These are phyloP conservation scores for Conringia planisiliqua DNA, from an alignment of 345 rosid species.

Conservation along the genomic window DNA sequence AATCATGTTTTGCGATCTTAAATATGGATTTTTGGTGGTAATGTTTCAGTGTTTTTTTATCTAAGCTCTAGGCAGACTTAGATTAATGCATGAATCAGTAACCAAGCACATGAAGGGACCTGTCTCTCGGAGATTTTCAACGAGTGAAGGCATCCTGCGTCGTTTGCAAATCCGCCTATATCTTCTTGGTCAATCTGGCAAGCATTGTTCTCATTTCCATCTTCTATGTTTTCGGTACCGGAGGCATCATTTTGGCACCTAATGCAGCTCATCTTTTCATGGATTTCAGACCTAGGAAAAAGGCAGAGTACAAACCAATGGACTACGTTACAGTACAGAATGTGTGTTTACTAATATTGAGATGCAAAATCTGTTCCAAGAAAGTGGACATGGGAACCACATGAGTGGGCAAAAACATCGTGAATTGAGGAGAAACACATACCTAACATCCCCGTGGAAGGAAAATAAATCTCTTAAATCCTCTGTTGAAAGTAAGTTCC, in stretches of 20 bases:
- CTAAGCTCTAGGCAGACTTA: background rate
- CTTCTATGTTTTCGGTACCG: conserved; percentile 28
- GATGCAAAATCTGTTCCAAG: background rate
- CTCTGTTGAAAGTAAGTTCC: conserved; percentile 76
- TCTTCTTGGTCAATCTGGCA: conserved; percentile 44
- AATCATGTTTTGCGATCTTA: background rate
- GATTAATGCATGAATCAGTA: conserved; percentile 11
- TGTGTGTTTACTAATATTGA: background rate
- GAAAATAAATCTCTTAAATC: conserved; percentile 87
- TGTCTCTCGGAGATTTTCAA: conserved; percentile 82
- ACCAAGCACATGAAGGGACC: conserved; percentile 39
- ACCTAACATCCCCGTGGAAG: conserved; percentile 73
- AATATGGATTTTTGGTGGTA: background rate
- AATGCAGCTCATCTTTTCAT: conserved; percentile 73
- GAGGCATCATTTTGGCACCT: conserved; percentile 51
- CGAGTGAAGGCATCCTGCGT: conserved; percentile 62
- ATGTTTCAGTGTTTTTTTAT: background rate
- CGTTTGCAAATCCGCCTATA: conserved; percentile 83
- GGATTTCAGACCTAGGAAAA: conserved; percentile 76
- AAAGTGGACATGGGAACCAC: background rate
- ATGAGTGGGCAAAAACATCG: background rate
- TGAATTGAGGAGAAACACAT: background rate
- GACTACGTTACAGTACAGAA: background rate
- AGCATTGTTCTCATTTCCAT: conserved; percentile 37
- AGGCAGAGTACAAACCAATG: background rate